Base-by-base conservation (phyloP, 2,329 filamentous ascomycete species). In the Cladosporium sp. region DNA sequence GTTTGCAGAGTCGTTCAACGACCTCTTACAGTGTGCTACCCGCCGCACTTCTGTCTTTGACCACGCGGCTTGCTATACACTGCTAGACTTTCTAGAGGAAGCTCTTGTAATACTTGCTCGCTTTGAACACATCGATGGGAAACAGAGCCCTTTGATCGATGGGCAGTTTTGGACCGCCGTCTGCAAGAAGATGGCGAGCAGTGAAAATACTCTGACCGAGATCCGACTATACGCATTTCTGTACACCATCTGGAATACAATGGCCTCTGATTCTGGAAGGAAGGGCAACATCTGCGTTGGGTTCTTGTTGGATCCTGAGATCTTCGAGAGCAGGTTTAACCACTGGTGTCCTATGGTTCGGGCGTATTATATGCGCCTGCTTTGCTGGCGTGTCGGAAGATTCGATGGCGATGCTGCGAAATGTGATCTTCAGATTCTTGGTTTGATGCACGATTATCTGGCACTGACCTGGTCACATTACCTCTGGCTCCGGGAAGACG, bases 341-440 rank as follows among this genome's bases (percentile, higher is more conserved):
- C 89, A 95, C 62, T 95, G 91, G 90, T 95, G 88, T 62, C 89
- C 91, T 0, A 95, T 95, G 91, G 88, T 95, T 18, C 81, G 91
- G 53, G 86, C 89, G 12, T 96, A 95, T 67, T 96, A 85, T 65
- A 93, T 95, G 79, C 87, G 91, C 40, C 72, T 96, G 43, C 69
- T 95, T 18, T 95, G 89, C 69, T 96, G 91, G 91, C 82, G 90
- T 53, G 74, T 96, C 41, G 92, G 86, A 56, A 79, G 91, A 55
- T 86, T 86, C 61, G 80, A 83, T 46, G 88, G 84, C 13, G 79
- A 78, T 40, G 74, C 80, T 18, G 42, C 47, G 8, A 79, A 80
- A 38, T 55, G 47, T 15, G 59, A 64, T n/a, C 30, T 59, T 4
- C 38, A 55, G 57, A 88, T 94, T 52, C 85, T 90, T 60, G 71